Evolutionary conservation across 768 basidiomycete genomes (phyloP).

Genomic region (Tricholoma sp.): DNA sequence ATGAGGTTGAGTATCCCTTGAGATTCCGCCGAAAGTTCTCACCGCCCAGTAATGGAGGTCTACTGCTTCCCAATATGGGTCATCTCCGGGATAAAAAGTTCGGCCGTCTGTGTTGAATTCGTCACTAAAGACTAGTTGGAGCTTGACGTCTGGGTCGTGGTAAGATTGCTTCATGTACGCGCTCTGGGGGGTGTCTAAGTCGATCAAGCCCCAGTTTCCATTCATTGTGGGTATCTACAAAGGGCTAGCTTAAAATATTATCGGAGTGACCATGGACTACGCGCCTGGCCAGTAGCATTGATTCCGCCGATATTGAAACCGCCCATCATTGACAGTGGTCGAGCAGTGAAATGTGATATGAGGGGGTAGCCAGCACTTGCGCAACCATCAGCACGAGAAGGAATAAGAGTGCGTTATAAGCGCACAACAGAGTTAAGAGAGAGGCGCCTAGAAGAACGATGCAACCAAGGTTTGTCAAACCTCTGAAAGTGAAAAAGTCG

Average conservation of each 20-base stretch:
- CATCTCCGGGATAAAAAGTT: slow-evolving; percentile 83
- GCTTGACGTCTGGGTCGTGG: slow-evolving; percentile 42
- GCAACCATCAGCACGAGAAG: neutral
- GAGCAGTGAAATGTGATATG: slow-evolving; percentile 49
- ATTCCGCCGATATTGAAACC: slow-evolving; percentile 76
- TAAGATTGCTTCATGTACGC: slow-evolving; percentile 52
- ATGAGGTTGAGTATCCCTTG: neutral
- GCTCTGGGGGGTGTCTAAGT: slow-evolving; percentile 64
- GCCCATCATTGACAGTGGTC: slow-evolving; percentile 41
- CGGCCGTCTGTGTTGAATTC: slow-evolving; percentile 82
- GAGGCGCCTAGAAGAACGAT: slow-evolving; percentile 50
- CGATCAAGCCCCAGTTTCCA: slow-evolving; percentile 71
- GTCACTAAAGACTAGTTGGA: slow-evolving; percentile 81
- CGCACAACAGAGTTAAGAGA: slow-evolving; percentile 58
- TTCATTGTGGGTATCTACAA: slow-evolving; percentile 48
- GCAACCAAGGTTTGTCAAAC: slow-evolving; percentile 69
- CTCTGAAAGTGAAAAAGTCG: slow-evolving; percentile 62
- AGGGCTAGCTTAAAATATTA: neutral
- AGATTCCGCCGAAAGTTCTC: slow-evolving; percentile 2
- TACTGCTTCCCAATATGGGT: slow-evolving; percentile 86
- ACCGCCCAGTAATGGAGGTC: slow-evolving; percentile 79
- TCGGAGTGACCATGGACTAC: slow-evolving; percentile 2
- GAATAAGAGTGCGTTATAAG: slow-evolving; percentile 1
- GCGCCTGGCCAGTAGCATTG: slow-evolving; percentile 69
- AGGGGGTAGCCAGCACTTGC: slow-evolving; percentile 60